A percentile compares a stretch with the other conserved stretches of the same genome.
Evolutionary conservation across 352 stramenopile species (phyloP).

Genomic region (Pythium rhizo-oryzae): DNA sequence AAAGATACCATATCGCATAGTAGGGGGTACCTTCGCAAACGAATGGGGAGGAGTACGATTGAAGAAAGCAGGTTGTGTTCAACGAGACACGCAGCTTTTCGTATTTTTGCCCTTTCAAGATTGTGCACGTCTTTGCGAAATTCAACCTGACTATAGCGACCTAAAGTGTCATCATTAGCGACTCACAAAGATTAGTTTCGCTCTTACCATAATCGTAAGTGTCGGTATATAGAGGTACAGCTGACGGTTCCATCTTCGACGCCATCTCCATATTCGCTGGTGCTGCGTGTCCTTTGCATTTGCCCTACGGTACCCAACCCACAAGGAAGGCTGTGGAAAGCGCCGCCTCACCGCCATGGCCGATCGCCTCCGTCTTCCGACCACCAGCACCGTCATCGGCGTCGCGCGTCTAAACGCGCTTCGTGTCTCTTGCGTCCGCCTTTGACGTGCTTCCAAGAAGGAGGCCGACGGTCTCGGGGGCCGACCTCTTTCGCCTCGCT

Average conservation of each 20-base stretch:
- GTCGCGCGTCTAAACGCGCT: constrained; percentile 23
- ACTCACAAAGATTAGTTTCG: no score
- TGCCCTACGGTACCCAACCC: neutral
- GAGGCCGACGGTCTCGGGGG: neutral
- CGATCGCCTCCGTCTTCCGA: neutral
- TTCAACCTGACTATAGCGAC: constrained; percentile 21
- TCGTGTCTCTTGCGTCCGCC: constrained; percentile 25
- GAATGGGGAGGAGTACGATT: neutral
- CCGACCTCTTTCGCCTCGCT: neutral
- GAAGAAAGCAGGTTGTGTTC: constrained; percentile 3
- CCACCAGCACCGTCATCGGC: neutral
- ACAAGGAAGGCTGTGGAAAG: neutral
- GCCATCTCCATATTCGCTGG: neutral
- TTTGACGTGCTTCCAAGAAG: neutral
- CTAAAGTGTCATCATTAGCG: no score
- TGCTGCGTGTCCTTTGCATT: constrained; percentile 6
- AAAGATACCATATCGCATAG: neutral
- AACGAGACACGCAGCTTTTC: constrained; percentile 20
- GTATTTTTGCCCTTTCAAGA: constrained; percentile 28
- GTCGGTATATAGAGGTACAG: constrained; percentile 10
- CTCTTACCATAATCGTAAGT: no score
- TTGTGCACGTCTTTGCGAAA: constrained; percentile 31
- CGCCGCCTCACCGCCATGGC: neutral
- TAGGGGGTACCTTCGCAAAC: no score
- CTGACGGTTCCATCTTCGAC: constrained; percentile 15